Evolutionary conservation across 768 basidiomycete species (phyloP).

Genomic region (Pleurotus citrinopileatus): DNA sequence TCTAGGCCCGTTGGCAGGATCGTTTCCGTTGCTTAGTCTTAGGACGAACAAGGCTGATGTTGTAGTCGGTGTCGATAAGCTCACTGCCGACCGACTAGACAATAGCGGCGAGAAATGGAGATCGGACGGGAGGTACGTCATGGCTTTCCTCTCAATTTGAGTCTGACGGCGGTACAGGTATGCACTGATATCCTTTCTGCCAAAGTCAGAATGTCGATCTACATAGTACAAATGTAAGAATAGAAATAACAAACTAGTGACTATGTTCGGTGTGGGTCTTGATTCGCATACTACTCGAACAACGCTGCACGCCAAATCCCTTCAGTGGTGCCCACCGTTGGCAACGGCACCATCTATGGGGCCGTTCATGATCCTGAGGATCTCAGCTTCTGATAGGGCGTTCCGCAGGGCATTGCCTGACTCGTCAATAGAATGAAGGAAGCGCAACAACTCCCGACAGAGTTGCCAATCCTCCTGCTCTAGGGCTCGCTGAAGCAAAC

Average conservation of each 20-base stretch:
- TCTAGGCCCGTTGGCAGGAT: conserved; percentile 71
- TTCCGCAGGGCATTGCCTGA: conserved; percentile 67
- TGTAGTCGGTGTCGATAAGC: conserved; percentile 74
- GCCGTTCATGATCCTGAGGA: conserved; percentile 19
- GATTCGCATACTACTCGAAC: no score
- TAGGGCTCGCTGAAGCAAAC: conserved; percentile 75
- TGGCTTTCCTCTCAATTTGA: neutral
- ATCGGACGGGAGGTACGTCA: conserved; percentile 69
- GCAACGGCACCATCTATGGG: neutral
- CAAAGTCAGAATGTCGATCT: neutral
- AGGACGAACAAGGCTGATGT: conserved; percentile 97
- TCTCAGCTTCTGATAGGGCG: conserved; percentile 54
- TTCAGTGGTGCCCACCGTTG: no score
- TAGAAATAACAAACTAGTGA: no score
- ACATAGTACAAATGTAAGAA: no score
- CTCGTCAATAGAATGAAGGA: conserved; percentile 90
- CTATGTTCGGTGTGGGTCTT: no score
- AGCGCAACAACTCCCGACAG: conserved; percentile 88
- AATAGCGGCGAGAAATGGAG: conserved; percentile 69
- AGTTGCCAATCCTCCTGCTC: conserved; percentile 84
- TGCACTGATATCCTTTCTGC: neutral
- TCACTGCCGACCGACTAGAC: conserved; percentile 68
- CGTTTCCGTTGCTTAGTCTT: conserved; percentile 80
- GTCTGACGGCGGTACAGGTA: neutral
- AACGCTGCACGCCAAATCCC: no score